These are phyloP conservation scores for Fusarium sp. DNA, from an alignment of 2,329 filamentous ascomycete species.

Conservation along the genomic window DNA sequence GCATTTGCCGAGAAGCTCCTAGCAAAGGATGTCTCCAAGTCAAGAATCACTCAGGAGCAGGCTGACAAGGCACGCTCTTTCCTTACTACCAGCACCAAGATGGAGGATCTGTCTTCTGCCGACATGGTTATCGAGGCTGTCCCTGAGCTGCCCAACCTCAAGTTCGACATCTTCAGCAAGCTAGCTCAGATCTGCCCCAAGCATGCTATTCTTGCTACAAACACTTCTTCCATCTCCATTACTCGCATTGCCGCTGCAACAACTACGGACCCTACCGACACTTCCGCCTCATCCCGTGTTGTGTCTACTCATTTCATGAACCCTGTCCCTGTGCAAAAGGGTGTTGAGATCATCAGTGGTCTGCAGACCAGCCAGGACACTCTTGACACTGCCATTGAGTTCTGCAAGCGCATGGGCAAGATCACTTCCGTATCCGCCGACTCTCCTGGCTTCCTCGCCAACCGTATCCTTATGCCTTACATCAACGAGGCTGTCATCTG, in stretches of 20 bases:
- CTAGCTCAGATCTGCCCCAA: constrained; percentile 83
- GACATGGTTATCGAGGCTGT: constrained; percentile 99
- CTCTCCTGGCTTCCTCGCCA: constrained; percentile 92
- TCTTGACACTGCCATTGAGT: constrained; percentile 81
- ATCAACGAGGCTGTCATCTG: constrained; percentile 99
- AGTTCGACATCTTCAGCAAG: constrained; percentile 85
- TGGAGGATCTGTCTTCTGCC: constrained; percentile 82
- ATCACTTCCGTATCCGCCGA: constrained; percentile 88
- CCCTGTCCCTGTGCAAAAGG: constrained; percentile 95
- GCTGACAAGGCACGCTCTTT: constrained; percentile 78
- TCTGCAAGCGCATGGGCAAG: constrained; percentile 95
- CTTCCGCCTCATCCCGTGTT: constrained; percentile 85
- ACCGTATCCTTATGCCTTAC: constrained; percentile 98
- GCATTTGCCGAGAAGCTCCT: constrained; percentile 95
- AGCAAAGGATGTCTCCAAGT: constrained; percentile 90
- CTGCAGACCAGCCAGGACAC: constrained; percentile 89
- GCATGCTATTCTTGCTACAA: constrained; percentile 93
- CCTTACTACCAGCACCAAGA: constrained; percentile 75
- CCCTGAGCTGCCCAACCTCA: constrained; percentile 89
- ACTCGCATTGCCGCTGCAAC: constrained; percentile 94
- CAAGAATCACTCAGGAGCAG: constrained; percentile 83
- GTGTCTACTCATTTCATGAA: constrained; percentile 99
- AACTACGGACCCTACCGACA: constrained; percentile 79
- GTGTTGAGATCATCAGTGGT: constrained; percentile 96
- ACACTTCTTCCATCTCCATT: constrained; percentile 98